Conservation (phyloP, 352 stramenopile species). For the Pythium pyrilobum region DNA sequence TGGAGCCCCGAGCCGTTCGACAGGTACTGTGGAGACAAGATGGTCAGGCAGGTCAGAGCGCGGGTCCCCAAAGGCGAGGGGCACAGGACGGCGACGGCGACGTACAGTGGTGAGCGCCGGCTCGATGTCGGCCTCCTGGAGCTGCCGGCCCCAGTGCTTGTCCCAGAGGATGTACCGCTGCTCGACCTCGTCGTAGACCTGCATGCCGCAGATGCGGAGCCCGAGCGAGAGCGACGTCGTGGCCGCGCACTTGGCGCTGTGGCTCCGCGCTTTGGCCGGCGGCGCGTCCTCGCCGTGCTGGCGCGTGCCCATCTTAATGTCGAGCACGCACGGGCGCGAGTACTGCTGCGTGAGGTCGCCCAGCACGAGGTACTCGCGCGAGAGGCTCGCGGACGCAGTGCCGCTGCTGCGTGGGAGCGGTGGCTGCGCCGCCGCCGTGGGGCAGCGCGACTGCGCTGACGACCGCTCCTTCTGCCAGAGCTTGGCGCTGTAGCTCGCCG, state of each 20-base stretch:
- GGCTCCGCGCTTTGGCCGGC: slow-evolving; percentile 58
- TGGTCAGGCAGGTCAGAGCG: neutral
- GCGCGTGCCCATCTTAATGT: slow-evolving; percentile 80
- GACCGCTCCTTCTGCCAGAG: slow-evolving; percentile 51
- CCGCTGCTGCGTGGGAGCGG: neutral
- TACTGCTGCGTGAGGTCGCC: slow-evolving; percentile 65
- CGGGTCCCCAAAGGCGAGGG: too few relatives aligned
- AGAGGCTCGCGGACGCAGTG: neutral
- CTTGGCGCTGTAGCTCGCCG: slow-evolving; percentile 49
- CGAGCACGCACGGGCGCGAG: slow-evolving; percentile 57
- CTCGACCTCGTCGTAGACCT: slow-evolving; percentile 61
- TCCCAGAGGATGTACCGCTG: slow-evolving; percentile 66
- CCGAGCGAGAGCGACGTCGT: slow-evolving; percentile 67
- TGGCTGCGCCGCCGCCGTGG: neutral
- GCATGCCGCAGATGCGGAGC: slow-evolving; percentile 75
- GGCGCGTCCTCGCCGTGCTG: slow-evolving; percentile 70
- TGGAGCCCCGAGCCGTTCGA: slow-evolving; percentile 39
- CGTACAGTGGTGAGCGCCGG: slow-evolving; percentile 57
- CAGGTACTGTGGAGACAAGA: slow-evolving; percentile 38
- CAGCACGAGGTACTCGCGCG: slow-evolving; percentile 59
- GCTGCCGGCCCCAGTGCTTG: slow-evolving; percentile 70
- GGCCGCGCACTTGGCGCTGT: slow-evolving; percentile 66
- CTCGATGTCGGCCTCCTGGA: slow-evolving; percentile 48
- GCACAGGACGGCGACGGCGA: too few relatives aligned
- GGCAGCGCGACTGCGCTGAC: slow-evolving; percentile 7